A percentile compares a stretch with the other conserved stretches of the same genome.
phyloP scores from a whole-genome alignment of 805 yeast genomes.

The Cyberlindnera subsufficiens region DNA sequence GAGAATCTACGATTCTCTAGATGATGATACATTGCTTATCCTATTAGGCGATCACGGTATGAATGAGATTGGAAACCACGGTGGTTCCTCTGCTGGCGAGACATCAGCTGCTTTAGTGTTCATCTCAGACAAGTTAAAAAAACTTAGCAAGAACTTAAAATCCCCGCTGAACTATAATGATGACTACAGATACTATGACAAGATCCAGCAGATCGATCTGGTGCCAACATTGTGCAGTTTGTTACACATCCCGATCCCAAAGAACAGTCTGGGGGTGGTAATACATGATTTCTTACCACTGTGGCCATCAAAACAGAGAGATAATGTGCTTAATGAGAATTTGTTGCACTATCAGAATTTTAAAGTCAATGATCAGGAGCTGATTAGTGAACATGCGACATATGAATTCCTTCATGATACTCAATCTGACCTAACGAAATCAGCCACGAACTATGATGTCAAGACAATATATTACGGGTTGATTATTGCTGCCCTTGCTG shows the following conservation, averaged over 20 bases:
- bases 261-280: slow-evolving; percentile 75
- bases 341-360: slow-evolving; percentile 49
- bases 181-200: slow-evolving; percentile 46
- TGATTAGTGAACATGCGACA: slow-evolving; percentile 9
- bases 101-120: slow-evolving; percentile 80
- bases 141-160: slow-evolving; percentile 10
- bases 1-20: slow-evolving; percentile 40
- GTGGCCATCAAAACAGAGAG: slow-evolving; percentile 35
- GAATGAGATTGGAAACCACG: slow-evolving; percentile 95
- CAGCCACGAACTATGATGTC: slow-evolving; percentile 72
- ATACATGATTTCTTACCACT: slow-evolving; percentile 51
- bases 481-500: slow-evolving; percentile 16
- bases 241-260: slow-evolving; percentile 84
- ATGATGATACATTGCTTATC: slow-evolving; percentile 56
- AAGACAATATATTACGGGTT: slow-evolving; percentile 34
- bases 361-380: slow-evolving; percentile 26
- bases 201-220: slow-evolving; percentile 72
- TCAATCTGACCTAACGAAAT: slow-evolving; percentile 45
- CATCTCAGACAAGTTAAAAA: slow-evolving; percentile 53
- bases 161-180: slow-evolving; percentile 26
- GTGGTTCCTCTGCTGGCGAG: slow-evolving; percentile 91
- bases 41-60: slow-evolving; percentile 94
- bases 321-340: slow-evolving; percentile 43
- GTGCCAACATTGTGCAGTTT: slow-evolving; percentile 80
- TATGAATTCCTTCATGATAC: slow-evolving; percentile 23